Evolutionary conservation across 1,284 basidiomycete species (phyloP), one percentile per base, ranked within the genome.

Genomic region (Cutaneotrichosporon cavernicola): DNA sequence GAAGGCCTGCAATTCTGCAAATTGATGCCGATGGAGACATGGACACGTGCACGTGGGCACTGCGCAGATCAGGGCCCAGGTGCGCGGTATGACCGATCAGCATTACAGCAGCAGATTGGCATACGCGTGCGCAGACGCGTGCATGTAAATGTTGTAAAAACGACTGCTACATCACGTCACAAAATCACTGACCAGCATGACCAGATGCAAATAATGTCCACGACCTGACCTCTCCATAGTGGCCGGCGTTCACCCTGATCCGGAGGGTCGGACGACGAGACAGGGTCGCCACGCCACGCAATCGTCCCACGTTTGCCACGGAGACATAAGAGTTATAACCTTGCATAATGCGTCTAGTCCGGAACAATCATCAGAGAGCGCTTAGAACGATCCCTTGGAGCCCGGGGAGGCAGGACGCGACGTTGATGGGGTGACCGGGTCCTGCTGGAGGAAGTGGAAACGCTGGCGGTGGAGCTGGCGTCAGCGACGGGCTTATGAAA

Each of bases 401-500:
- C 58, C 47, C 5, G 79, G 79, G 3, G 76, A 77, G 8, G 76
- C 65, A 0, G 78, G 76, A 21, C 77, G 70, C 22, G 78, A 77
- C 0, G 73, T 63, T 18, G 71, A 65, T 1, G 79, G 79, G 7
- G 79, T 81, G 6, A 67, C 66, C 16, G 63, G 65, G 21, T 67
- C 65, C 16, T 74, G 70, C 10, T 66, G 71, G n/a, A 79, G 71
- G 65, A 81, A 77, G 50, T 79, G 76, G 70, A 81, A 80, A 46
- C 80, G 74, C 36, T 81, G 70, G 30, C 80, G 79, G 65, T 81
- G 80, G 22, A 82, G 74, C 80, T 80, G 56, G 36, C 4, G 49
- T 53, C 31, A 53, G 51, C 8, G 11, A 31, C 21, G 7, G 30
- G 16, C 11, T 13, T 16, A 26, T 30, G 30, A 4, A 5, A 51